Evolutionary conservation across 371 early-diverging fungal species (phyloP).

Genomic region (Mucor circinelloides): DNA sequence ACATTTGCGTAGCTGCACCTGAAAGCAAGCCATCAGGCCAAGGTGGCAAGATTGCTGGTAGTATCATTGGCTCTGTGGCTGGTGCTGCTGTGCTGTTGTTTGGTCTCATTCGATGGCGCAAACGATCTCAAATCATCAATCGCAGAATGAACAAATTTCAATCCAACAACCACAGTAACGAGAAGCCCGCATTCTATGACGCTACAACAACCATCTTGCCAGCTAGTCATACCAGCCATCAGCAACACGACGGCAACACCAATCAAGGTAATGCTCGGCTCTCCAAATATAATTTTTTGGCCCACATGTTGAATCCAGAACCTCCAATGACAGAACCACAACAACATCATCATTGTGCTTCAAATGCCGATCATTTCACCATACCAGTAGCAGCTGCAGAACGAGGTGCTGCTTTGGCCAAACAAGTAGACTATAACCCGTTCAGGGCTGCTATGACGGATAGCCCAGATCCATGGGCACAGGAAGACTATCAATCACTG

Average conservation of each 20-base stretch:
- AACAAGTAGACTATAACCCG: not conserved
- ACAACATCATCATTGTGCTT: not conserved
- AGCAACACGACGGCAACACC: not conserved
- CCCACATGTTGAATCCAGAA: slow-evolving; percentile 20
- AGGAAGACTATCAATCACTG: not conserved
- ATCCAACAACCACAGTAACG: not conserved
- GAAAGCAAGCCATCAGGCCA: not conserved
- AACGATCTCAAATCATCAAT: slow-evolving; percentile 1
- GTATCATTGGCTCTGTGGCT: slow-evolving; percentile 24
- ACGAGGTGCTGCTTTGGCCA: not conserved
- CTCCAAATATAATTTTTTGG: slow-evolving; percentile 37
- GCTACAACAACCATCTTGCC: not conserved
- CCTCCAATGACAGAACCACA: not conserved
- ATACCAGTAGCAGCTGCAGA: not conserved
- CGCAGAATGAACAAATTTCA: slow-evolving; percentile 19
- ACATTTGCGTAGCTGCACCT: not conserved
- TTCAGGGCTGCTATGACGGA: not conserved
- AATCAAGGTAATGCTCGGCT: slow-evolving; percentile 7
- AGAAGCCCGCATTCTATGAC: not conserved
- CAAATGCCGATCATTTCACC: not conserved
- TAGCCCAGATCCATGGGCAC: not conserved
- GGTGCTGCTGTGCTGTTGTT: slow-evolving; percentile 22
- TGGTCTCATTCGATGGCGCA: slow-evolving; percentile 16
- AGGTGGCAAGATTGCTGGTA: slow-evolving; percentile 37
- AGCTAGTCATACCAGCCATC: not conserved